Conservation (phyloP, 805 yeast genomes). For the Schwanniomyces yamadae region DNA sequence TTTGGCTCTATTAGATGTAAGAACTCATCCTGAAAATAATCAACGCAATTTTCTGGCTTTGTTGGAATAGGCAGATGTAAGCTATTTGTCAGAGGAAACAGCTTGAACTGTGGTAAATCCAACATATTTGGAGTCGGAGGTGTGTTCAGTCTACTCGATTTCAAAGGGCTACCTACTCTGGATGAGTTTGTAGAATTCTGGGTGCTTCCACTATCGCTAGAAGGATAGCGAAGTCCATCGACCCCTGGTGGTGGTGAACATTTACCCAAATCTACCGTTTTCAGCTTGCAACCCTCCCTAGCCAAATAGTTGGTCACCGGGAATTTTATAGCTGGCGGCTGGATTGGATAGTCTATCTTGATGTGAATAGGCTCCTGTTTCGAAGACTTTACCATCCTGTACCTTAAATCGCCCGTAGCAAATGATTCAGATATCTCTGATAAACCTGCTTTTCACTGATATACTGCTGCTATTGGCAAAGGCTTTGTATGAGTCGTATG, state of each 20-base stretch:
- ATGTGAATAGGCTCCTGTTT: conserved; percentile 1
- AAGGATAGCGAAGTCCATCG: neutral
- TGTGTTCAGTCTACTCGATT: conserved; percentile 3
- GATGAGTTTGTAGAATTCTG: conserved; percentile 1
- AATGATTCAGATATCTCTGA: no score
- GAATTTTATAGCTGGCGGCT: conserved; percentile 3
- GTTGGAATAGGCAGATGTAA: neutral
- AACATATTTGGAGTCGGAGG: conserved; percentile 7
- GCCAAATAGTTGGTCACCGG: conserved; percentile 7
- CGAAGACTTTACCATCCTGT: conserved; percentile 1
- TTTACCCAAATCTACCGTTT: neutral
- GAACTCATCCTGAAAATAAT: conserved; percentile 19
- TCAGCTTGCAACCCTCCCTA: neutral
- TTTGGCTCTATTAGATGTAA: conserved; percentile 36
- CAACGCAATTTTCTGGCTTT: neutral
- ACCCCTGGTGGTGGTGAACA: neutral
- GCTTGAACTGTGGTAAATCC: neutral
- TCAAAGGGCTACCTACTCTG: conserved; percentile 7
- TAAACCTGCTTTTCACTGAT: no score
- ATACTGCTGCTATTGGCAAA: no score
- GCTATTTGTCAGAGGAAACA: neutral
- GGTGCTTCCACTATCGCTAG: neutral
- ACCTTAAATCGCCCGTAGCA: no score
- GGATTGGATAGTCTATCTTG: conserved; percentile 3
- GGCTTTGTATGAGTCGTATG: no score